These are phyloP conservation scores for Spergularia azorica DNA, from an alignment of 179 eudicot species.

Conservation along the genomic window DNA sequence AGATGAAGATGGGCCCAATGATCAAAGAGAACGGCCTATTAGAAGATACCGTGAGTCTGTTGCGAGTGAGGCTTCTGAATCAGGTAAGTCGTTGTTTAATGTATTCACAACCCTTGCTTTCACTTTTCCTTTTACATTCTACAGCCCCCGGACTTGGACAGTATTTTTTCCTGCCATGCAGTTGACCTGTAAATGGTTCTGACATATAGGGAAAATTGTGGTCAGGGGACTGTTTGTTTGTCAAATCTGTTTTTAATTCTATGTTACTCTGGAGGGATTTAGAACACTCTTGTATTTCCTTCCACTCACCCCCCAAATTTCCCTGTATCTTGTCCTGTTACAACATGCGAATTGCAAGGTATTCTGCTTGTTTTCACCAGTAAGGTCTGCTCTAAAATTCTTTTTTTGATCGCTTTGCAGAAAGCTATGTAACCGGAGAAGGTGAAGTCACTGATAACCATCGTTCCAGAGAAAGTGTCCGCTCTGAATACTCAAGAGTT, in stretches of 20 bases:
- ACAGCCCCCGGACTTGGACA: not conserved
- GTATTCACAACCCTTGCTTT: not conserved
- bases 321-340: not conserved
- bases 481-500: slow-evolving; percentile 42
- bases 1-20: slow-evolving; percentile 46
- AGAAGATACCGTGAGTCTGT: slow-evolving; percentile 73
- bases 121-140: not conserved
- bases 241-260: not conserved
- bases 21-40: slow-evolving; percentile 6
- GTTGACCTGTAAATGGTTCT: not conserved
- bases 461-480: slow-evolving; percentile 35
- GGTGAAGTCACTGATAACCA: slow-evolving; percentile 33
- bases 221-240: not conserved
- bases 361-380: not conserved
- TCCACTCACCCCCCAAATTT: not conserved
- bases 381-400: slow-evolving; percentile 1
- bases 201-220: not conserved
- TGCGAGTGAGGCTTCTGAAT: slow-evolving; percentile 43
- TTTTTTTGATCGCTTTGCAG: slow-evolving; percentile 42
- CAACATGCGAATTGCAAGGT: not conserved
- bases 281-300: not conserved
- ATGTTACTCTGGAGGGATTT: not conserved
- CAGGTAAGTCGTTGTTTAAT: slow-evolving; percentile 43
- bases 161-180: not conserved
- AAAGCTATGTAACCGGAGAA: slow-evolving; percentile 47